These are phyloP conservation scores for Lactarius deliciosus DNA, from an alignment of 768 basidiomycete genomes.

Conservation along the genomic window DNA sequence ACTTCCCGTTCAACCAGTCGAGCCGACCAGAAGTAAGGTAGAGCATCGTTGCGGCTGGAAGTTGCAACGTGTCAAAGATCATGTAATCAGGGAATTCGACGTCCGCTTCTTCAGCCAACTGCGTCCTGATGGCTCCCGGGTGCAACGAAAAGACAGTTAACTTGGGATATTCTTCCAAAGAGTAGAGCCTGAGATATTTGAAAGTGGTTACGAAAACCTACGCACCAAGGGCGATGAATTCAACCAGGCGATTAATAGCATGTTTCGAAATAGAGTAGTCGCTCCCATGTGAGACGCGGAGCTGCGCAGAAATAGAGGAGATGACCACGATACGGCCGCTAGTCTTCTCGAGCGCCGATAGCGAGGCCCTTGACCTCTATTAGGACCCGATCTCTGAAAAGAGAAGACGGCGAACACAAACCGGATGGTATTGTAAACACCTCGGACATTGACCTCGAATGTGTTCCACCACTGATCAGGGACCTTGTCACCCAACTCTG, in stretches of 20 bases:
- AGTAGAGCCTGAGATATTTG: neutral
- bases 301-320: no score
- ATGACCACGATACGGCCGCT: no score
- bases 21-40: slow-evolving; percentile 25
- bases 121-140: slow-evolving; percentile 17
- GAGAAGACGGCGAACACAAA: neutral
- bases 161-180: slow-evolving; percentile 11
- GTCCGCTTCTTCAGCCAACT: neutral
- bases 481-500: slow-evolving; percentile 29
- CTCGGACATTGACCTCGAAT: no score
- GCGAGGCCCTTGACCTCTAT: neutral
- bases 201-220: no score
- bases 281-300: no score
- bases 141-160: slow-evolving; percentile 18
- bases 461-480: no score
- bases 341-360: slow-evolving; percentile 10
- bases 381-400: neutral
- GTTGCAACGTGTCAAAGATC: slow-evolving; percentile 27
- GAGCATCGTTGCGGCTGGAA: slow-evolving; percentile 30
- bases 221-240: no score
- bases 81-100: slow-evolving; percentile 11
- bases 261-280: no score
- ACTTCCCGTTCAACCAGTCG: slow-evolving; percentile 31
- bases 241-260: no score
- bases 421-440: slow-evolving; percentile 28